Evolutionary conservation across 2,329 filamentous ascomycete genomes (phyloP), one percentile per base, ranked within the genome.

Genomic region (Aspergillus versicolor): DNA sequence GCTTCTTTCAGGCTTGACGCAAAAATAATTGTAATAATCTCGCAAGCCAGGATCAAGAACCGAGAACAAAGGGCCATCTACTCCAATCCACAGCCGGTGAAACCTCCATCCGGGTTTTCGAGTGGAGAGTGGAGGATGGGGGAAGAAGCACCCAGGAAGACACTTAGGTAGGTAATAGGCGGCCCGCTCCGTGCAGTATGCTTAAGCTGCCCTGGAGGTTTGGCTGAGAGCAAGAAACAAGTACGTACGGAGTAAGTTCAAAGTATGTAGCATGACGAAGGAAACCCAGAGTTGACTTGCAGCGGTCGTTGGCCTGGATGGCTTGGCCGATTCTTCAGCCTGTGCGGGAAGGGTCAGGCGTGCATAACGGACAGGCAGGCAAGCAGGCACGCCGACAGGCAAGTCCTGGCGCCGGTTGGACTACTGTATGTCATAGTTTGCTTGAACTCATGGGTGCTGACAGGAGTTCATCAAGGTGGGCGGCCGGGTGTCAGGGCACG

Each of bases 131-230:
- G 17, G 24, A 46, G 43, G 24, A 46, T 6, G 34, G 17, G 22
- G 17, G 9, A 42, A 38, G 8, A 52, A 24, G 24, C 24, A 1
- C 24, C 7, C 24, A 6, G 40, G 30, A 22, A 32, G 30, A 37
- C 19, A 37, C 24, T 38, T 44, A 45, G 5, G 27, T 34, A 37
- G 27, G 49, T 15, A 24, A 52, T 19, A 40, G 47, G 43, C 51
- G 51, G 51, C 51, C 51, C 51, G 51, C 51, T 47, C 51, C 51
- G 51, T 54, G 51, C 51, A 54, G 51, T 42, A 43, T 46, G 41
- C 41, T 44, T 52, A 34, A 34, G 22, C 12, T 19, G 34, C 21
- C 9, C 27, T 30, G 27, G 27, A 4, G 27, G 27, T 30, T 9
- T 11, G 27, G 27, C 27, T 30, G 8, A 30, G 27, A 30, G 27